These are phyloP conservation scores for Zygosaccharomyces rouxii DNA, from an alignment of 805 yeast genomes.

Conservation along the genomic window DNA sequence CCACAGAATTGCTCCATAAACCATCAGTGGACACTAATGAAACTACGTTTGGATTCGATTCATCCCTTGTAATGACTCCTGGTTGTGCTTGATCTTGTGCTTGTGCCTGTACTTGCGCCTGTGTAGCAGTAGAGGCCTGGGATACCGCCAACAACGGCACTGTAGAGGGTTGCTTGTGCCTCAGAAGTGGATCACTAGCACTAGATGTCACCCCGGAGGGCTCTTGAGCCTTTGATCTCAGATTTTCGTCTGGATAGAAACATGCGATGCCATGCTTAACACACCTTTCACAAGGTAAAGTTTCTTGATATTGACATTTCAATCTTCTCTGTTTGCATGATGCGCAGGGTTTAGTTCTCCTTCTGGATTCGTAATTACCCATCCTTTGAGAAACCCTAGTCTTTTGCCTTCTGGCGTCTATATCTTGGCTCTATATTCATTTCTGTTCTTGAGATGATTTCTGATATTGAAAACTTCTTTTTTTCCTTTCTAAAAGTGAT, in stretches of 20 bases:
- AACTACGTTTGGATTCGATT: not conserved
- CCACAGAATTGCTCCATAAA: slow-evolving; percentile 23
- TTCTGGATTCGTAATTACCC: slow-evolving; percentile 22
- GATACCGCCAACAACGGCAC: not conserved
- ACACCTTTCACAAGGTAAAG: slow-evolving; percentile 57
- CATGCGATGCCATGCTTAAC: slow-evolving; percentile 48
- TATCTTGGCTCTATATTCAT: not conserved
- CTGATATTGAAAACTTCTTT: not conserved
- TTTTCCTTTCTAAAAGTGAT: not conserved
- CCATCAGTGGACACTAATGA: not conserved
- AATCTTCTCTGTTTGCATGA: slow-evolving; percentile 60
- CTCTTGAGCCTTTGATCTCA: not conserved
- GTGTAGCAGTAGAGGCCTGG: not conserved
- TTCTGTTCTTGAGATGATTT: not conserved
- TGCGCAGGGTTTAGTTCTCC: slow-evolving; percentile 53
- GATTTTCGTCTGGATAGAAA: slow-evolving; percentile 41
- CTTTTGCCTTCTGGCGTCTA: not conserved
- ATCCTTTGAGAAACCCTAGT: slow-evolving; percentile 5
- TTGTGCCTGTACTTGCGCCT: not conserved
- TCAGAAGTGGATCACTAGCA: not conserved
- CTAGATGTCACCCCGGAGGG: not conserved
- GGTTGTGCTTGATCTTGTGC: not conserved
- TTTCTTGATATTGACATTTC: slow-evolving; percentile 48
- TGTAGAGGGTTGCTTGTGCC: not conserved
- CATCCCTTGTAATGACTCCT: not conserved